Percentiles rank a stretch among this genome's conserved stretches.
Conservation (phyloP, 2,329 filamentous ascomycete genomes). For the Monosporascus sp. region DNA sequence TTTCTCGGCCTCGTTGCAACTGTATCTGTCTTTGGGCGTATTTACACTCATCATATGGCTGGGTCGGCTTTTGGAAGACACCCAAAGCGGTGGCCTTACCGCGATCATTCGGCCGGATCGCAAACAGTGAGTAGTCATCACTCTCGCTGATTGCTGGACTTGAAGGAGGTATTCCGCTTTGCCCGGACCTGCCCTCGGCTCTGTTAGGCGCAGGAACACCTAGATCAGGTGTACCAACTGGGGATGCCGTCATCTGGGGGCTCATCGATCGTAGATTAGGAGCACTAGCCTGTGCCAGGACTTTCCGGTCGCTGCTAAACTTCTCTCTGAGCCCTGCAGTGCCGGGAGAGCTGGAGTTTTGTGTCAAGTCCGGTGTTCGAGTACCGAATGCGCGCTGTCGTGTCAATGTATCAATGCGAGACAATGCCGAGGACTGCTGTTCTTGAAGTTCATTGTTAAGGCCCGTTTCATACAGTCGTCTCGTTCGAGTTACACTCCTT, state of each 20-base stretch:
- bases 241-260: constrained; percentile 36
- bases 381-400: constrained; percentile 51
- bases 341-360: constrained; percentile 41
- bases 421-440: constrained; percentile 69
- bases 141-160: constrained; percentile 68
- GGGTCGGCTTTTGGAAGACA: constrained; percentile 58
- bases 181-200: constrained; percentile 31
- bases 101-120: constrained; percentile 69
- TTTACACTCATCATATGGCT: constrained; percentile 77
- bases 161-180: constrained; percentile 44
- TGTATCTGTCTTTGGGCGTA: constrained; percentile 78
- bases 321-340: constrained; percentile 39
- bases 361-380: constrained; percentile 44
- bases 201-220: constrained; percentile 26
- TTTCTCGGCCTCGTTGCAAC: constrained; percentile 69
- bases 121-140: constrained; percentile 59
- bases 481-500: constrained; percentile 62
- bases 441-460: constrained; percentile 75
- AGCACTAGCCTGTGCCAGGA: constrained; percentile 56
- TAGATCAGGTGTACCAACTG: constrained; percentile 29
- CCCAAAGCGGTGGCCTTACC: constrained; percentile 29
- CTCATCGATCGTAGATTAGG: constrained; percentile 60
- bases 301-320: constrained; percentile 37
- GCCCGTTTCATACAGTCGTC: constrained; percentile 77
- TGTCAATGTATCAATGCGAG: constrained; percentile 73